Evolutionary conservation across 2,329 filamentous ascomycete genomes (phyloP).

Genomic region (Dendrostoma leiphaemia): DNA sequence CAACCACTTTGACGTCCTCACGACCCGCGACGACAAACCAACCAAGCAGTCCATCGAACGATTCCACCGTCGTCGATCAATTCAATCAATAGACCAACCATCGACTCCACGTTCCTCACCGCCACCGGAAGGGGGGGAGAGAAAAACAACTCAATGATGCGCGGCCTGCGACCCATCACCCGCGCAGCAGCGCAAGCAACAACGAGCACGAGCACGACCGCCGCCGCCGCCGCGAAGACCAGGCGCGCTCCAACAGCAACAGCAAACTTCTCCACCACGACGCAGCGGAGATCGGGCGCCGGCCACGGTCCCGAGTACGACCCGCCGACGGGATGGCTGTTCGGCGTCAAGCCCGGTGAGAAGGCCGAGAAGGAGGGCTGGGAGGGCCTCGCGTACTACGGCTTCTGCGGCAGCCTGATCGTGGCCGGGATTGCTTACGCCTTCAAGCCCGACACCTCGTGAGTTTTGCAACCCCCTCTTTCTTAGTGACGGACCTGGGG

Average conservation of each 20-base stretch:
- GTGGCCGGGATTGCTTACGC: conserved; percentile 79
- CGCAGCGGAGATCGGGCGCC: conserved; percentile 33
- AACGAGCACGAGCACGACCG: not conserved
- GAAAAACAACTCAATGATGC: conserved; percentile 1
- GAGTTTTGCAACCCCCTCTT: conserved; percentile 44
- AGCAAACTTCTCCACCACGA: conserved; percentile 23
- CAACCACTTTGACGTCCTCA: conserved; percentile 1
- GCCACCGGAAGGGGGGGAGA: not conserved
- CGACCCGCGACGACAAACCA: not conserved
- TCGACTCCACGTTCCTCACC: not conserved
- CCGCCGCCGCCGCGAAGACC: too few relatives aligned
- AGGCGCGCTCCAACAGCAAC: too few relatives aligned
- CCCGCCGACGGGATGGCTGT: conserved; percentile 87
- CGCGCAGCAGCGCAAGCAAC: conserved; percentile 9
- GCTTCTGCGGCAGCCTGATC: conserved; percentile 75
- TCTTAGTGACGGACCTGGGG: not conserved
- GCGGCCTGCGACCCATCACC: conserved; percentile 12
- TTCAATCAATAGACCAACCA: not conserved
- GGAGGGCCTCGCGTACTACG: conserved; percentile 84
- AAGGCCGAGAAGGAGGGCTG: conserved; percentile 96
- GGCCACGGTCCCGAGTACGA: conserved; percentile 78
- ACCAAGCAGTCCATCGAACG: not conserved
- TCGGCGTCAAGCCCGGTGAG: conserved; percentile 90
- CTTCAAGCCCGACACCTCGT: conserved; percentile 99
- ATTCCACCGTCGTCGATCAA: not conserved